A percentile compares a stretch with the other conserved stretches of the same genome.
phyloP scores from a whole-genome alignment of 495 filamentous ascomycete genomes.

The Talaromyces stipitatus region DNA sequence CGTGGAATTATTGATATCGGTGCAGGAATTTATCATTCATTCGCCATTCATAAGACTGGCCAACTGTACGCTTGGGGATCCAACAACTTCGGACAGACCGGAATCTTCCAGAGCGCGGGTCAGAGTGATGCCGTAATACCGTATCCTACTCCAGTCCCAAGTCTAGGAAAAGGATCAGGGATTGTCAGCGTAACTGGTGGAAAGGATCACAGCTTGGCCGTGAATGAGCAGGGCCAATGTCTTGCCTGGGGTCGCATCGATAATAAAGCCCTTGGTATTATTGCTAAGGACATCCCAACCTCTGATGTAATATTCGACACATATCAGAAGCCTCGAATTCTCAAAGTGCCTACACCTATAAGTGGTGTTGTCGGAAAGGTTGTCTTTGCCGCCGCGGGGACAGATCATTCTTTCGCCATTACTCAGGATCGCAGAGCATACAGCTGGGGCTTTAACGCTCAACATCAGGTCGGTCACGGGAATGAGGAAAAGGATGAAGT shows the following conservation, averaged over 20 bases:
- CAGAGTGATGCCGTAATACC: conserved; percentile 51
- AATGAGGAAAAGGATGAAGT: conserved; percentile 51
- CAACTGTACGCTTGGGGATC: conserved; percentile 78
- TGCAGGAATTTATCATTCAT: conserved; percentile 50
- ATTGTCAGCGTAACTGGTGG: conserved; percentile 43
- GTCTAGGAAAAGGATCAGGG: conserved; percentile 39
- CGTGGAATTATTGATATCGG: conserved; percentile 42
- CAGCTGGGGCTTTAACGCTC: conserved; percentile 55
- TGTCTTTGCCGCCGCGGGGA: conserved; percentile 36
- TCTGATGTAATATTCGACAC: conserved; percentile 33
- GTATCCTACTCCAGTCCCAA: conserved; percentile 51
- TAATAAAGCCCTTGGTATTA: conserved; percentile 49
- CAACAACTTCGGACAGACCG: conserved; percentile 81
- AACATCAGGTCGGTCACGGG: conserved; percentile 55
- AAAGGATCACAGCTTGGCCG: conserved; percentile 36
- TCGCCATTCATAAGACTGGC: conserved; percentile 65
- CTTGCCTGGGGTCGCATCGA: conserved; percentile 47
- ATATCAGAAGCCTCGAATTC: conserved; percentile 45
- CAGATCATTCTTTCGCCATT: conserved; percentile 54
- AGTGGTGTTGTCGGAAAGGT: conserved; percentile 39
- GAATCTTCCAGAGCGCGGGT: conserved; percentile 61
- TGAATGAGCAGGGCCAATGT: conserved; percentile 34
- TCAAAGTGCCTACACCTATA: conserved; percentile 45
- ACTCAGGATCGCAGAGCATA: conserved; percentile 48
- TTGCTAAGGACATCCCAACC: conserved; percentile 37